Base-by-base conservation (phyloP, 208 protist genomes). In the Trypanosoma theileri region DNA sequence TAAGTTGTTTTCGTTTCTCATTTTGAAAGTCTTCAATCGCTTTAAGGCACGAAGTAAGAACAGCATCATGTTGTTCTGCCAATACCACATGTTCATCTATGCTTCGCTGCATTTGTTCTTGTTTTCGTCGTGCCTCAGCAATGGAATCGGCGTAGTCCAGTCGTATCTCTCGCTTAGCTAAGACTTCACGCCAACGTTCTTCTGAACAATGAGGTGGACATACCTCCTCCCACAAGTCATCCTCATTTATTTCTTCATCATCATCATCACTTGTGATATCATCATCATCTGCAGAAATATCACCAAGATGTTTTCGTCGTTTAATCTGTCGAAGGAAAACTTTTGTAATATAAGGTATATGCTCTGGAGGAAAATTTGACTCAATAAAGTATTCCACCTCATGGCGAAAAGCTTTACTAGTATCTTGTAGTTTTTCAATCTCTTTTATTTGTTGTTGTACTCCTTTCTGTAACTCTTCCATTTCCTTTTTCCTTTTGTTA, bases 241-340 rank as follows among this genome's bases (percentile, higher is more conserved):
- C 88, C 21, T 96, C 94, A n/a, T 86, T 74, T 4, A 96, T 85
- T 3, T 84, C 57, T 9, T 86, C 81, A 17, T 92, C 81, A 8
- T 81, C 84, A 14, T 91, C 89, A 65, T 83, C 85, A 52, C 85
- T 79, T 57, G 76, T 89, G 68, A 83, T 88, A 63, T 90, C 87
- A 64, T 94, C 91, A 57, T 84, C 75, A 46, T 91, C 81, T 14
- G 74, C 69, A 44, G 79, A 64, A 13, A 81, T 67, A 26, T 81
- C 75, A 24, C 79, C 84, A 48, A 70, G 67, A 21, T 81, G 46
- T 52, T 80, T 83, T 4, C 81, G 79, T 12, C 94, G 91, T 81
- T 98, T 98, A 73, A 98, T 86, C 63, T 96, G 94, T 48, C 94
- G 95, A 44, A 95, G 82, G 84, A 95, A 98, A 3, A 98, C 86